Conservation (phyloP, 129 eudicot species). For the Escallonia herrerae region DNA sequence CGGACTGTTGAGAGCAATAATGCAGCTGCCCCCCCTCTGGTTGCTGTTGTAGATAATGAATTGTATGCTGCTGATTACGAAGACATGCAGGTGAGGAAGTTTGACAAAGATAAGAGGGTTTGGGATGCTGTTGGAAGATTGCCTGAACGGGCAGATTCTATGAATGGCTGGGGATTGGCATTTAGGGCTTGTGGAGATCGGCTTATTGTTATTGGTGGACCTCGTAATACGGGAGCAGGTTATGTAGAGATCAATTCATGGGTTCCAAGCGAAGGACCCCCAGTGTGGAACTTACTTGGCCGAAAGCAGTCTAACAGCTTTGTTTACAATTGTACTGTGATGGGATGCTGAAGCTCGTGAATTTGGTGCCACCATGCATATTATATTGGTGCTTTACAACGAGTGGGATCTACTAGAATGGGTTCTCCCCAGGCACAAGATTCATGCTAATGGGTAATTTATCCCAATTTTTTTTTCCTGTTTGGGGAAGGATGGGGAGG, state of each 20-base stretch:
- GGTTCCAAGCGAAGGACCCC: conserved; percentile 71
- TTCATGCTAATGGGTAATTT: conserved; percentile 45
- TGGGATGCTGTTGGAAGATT: conserved; percentile 70
- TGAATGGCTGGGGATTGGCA: conserved; percentile 88
- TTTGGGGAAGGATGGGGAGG: conserved; percentile 31
- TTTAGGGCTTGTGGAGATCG: conserved; percentile 84
- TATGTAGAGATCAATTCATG: conserved; percentile 68
- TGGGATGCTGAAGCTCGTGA: conserved; percentile 65
- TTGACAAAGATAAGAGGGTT: conserved; percentile 34
- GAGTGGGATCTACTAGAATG: conserved; percentile 14
- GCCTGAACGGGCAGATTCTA: conserved; percentile 72
- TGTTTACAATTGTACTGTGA: conserved; percentile 92
- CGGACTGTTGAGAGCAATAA: conserved; percentile 30
- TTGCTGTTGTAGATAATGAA: conserved; percentile 79
- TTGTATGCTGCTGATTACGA: conserved; percentile 82
- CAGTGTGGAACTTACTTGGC: conserved; percentile 64
- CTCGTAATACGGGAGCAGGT: conserved; percentile 53
- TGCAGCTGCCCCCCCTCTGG: conserved; percentile 75
- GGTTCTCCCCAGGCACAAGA: conserved; percentile 32
- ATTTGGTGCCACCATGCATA: conserved; percentile 12
- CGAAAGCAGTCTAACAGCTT: conserved; percentile 57
- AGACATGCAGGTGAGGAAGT: conserved; percentile 67
- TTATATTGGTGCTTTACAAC: conserved; percentile 2
- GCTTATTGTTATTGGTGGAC: conserved; percentile 80
- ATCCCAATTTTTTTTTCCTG: conserved; percentile 17